Evolutionary conservation across 352 stramenopile species (phyloP).

Genomic region (Phytophthora brassicae): DNA sequence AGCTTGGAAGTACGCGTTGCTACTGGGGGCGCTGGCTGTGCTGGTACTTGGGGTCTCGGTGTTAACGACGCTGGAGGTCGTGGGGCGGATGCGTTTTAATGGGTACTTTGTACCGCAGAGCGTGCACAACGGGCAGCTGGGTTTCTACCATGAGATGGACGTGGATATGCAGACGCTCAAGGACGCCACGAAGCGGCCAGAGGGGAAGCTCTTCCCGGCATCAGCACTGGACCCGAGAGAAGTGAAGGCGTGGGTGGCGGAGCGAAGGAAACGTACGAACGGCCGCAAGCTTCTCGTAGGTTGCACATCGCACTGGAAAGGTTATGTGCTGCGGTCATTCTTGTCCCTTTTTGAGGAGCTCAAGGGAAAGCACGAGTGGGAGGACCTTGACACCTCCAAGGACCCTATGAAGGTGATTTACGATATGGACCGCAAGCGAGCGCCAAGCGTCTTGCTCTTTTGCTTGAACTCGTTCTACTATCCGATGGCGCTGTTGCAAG

Average conservation of each 20-base stretch:
- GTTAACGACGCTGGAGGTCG: slow-evolving; percentile 44
- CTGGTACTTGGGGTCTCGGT: slow-evolving; percentile 28
- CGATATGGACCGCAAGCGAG: slow-evolving; percentile 58
- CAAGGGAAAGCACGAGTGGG: slow-evolving; percentile 62
- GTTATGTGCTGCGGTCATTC: slow-evolving; percentile 69
- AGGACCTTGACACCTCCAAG: slow-evolving; percentile 53
- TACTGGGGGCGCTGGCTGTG: slow-evolving; percentile 23
- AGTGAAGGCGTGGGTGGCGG: slow-evolving; percentile 60
- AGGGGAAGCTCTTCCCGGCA: slow-evolving; percentile 48
- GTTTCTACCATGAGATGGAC: slow-evolving; percentile 85
- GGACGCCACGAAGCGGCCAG: slow-evolving; percentile 31
- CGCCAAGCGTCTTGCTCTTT: slow-evolving; percentile 72
- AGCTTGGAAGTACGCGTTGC: slow-evolving; percentile 17
- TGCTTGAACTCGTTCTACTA: slow-evolving; percentile 77
- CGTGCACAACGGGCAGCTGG: slow-evolving; percentile 50
- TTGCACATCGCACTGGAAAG: slow-evolving; percentile 59
- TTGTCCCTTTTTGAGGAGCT: slow-evolving; percentile 69
- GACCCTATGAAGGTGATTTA: slow-evolving; percentile 65
- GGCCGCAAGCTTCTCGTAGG: slow-evolving; percentile 72
- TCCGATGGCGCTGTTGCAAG: slow-evolving; percentile 62
- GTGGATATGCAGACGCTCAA: slow-evolving; percentile 61
- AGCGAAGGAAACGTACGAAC: slow-evolving; percentile 67
- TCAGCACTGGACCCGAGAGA: slow-evolving; percentile 45
- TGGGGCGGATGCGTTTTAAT: slow-evolving; percentile 53
- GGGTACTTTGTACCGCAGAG: slow-evolving; percentile 42